Base-by-base conservation (phyloP, 2,329 filamentous ascomycete genomes). In the Curvularia spicifera region DNA sequence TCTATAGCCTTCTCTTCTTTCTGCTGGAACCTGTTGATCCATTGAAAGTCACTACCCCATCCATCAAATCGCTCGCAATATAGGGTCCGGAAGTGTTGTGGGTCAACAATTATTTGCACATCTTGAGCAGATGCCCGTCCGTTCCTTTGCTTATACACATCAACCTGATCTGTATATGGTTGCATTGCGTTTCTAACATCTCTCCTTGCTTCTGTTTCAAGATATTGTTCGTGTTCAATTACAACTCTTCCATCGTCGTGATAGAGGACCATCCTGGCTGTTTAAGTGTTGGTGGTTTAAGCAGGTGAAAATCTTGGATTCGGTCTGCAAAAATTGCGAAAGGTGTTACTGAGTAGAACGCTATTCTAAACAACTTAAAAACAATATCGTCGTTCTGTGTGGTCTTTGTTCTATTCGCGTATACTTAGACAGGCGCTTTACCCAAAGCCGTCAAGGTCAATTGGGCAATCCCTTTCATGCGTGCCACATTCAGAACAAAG, bases 231-330 rank as follows among this genome's bases (percentile, higher is more conserved):
- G 22, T 68, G 63, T 20, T 15, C 51, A 0, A 49, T 37, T 18
- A 63, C 54, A 6, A 62, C 61, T 33, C 46, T 53, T 18, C 60
- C 62, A 15, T 57, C 47, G 7, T 40, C 35, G 4, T 61, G 44
- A 45, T 65, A 62, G 7, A 62, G 53, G 1, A 67, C 63, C 63
- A 67, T 66, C 5, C 20, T 47, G 10, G 15, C 43, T 12, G 20
- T 31, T 9, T 0, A 12, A 28, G 1, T 50, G 10, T 50, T 4
- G 1, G 4, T 49, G 35, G 45, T 9, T 13, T 7, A 22, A 3
- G 24, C 12, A 22, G 3, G 10, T 8, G 18, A 18, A 42, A n/a
- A 5, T 39, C 26, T 26, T 20, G 9, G 18, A 13, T 26, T 5
- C n/a, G 12, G 20, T 15, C 3, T 31, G 15, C 47, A 50, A 18